These are phyloP conservation scores for Metarhizium brunneum DNA, from an alignment of 2,329 filamentous ascomycete species.

Conservation along the genomic window DNA sequence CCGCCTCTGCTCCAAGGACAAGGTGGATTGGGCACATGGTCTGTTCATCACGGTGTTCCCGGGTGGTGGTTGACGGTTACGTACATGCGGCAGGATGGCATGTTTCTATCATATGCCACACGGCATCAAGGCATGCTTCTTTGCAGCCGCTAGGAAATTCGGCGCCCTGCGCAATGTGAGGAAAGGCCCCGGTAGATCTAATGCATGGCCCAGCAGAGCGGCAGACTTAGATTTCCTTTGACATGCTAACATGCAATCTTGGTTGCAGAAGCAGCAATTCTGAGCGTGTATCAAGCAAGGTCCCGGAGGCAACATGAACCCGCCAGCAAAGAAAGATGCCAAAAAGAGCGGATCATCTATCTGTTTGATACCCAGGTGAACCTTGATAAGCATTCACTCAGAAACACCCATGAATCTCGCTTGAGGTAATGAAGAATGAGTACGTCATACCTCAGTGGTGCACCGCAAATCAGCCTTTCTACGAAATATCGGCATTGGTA, in stretches of 20 bases:
- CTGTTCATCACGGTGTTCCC: slow-evolving; percentile 6
- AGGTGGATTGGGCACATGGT: slow-evolving; percentile 1
- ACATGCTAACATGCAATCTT: background rate
- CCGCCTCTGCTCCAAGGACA: background rate
- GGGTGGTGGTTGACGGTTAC: slow-evolving; percentile 2
- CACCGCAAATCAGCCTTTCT: background rate
- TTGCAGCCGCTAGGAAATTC: slow-evolving; percentile 4
- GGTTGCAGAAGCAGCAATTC: background rate
- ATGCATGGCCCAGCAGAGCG: background rate
- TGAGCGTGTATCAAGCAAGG: background rate
- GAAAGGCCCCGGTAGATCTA: background rate
- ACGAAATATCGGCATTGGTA: background rate
- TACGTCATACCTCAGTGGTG: background rate
- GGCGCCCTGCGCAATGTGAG: background rate
- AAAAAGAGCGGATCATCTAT: background rate
- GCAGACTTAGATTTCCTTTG: background rate
- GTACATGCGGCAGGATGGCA: slow-evolving; percentile 1
- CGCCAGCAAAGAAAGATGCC: slow-evolving; percentile 1
- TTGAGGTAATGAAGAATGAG: background rate
- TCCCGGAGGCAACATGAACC: slow-evolving; percentile 2
- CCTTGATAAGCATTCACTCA: background rate
- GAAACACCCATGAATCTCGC: background rate
- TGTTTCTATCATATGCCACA: background rate
- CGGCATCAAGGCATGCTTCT: background rate
- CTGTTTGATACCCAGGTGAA: slow-evolving; percentile 1